phyloP scores from a whole-genome alignment of 192 early-diverging fungal genomes.

The Podila verticillata region DNA sequence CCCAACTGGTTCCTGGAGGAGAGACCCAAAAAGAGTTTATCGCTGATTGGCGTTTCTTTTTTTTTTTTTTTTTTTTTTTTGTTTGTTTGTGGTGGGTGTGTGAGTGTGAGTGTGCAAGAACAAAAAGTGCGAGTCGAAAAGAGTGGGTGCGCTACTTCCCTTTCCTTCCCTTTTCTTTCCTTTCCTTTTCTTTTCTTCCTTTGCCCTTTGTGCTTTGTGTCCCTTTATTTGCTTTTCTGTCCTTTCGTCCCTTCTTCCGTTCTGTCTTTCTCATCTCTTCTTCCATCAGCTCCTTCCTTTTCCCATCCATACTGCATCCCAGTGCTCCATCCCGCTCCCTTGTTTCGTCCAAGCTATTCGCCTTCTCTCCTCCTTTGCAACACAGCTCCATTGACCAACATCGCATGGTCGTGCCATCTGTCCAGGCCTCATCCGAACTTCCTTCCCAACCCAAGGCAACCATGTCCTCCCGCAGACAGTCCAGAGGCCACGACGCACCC shows the following conservation, averaged over 20 bases:
- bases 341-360: background rate
- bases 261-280: background rate
- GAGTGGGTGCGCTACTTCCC: background rate
- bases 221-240: background rate
- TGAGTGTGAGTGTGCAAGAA: no score
- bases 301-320: background rate
- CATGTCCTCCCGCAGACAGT: background rate
- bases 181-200: background rate
- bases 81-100: no score
- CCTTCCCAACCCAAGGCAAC: background rate
- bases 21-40: no score
- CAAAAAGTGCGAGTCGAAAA: no score
- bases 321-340: no score
- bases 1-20: no score
- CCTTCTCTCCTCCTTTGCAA: background rate
- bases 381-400: background rate
- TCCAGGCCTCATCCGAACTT: background rate
- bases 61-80: no score
- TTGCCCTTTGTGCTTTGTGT: background rate
- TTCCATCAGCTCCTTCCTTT: background rate
- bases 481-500: background rate
- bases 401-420: background rate
- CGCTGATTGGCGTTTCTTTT: no score
- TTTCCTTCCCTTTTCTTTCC: background rate
- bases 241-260: conserved; percentile 4